Percentiles rank a stretch among this genome's conserved stretches.
phyloP scores from a whole-genome alignment of 108 stramenopile species.

The Halocafeteria seosinensis region DNA sequence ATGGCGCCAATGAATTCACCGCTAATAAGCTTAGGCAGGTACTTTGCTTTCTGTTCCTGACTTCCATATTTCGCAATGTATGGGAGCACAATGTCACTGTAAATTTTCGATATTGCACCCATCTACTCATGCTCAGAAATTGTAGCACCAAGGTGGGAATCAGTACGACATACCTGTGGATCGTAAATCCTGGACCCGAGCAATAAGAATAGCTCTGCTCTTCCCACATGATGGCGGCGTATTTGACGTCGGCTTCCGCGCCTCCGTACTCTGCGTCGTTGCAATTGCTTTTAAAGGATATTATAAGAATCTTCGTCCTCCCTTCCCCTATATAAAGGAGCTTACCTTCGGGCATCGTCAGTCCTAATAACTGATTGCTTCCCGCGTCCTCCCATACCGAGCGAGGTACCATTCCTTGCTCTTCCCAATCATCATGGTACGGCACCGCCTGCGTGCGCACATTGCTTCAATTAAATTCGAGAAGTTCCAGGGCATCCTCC shows the following conservation, averaged over 20 bases:
- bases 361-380: neutral
- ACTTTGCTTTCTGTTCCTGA: slow-evolving; percentile 14
- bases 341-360: slow-evolving; percentile 8
- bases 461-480: too few species aligned
- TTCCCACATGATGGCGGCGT: slow-evolving; percentile 14
- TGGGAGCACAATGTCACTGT: slow-evolving; percentile 12
- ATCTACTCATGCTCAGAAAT: too few species aligned
- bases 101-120: too few species aligned
- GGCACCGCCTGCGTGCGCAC: too few species aligned
- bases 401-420: slow-evolving; percentile 9
- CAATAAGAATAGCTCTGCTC: slow-evolving; percentile 11
- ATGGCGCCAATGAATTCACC: slow-evolving; percentile 16
- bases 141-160: too few species aligned
- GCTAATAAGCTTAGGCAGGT: slow-evolving; percentile 4
- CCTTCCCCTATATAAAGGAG: too few species aligned
- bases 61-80: slow-evolving; percentile 15
- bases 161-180: too few species aligned
- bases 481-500: too few species aligned
- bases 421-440: too few species aligned
- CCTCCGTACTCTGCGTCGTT: too few species aligned
- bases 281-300: too few species aligned
- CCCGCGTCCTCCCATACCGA: slow-evolving; percentile 12
- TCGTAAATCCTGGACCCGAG: slow-evolving; percentile 14
- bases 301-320: too few species aligned
- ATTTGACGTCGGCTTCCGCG: neutral